Percentiles rank a stretch among this genome's conserved stretches.
Evolutionary conservation across 1,284 basidiomycete species (phyloP).

Genomic region (Pascua sp.): DNA sequence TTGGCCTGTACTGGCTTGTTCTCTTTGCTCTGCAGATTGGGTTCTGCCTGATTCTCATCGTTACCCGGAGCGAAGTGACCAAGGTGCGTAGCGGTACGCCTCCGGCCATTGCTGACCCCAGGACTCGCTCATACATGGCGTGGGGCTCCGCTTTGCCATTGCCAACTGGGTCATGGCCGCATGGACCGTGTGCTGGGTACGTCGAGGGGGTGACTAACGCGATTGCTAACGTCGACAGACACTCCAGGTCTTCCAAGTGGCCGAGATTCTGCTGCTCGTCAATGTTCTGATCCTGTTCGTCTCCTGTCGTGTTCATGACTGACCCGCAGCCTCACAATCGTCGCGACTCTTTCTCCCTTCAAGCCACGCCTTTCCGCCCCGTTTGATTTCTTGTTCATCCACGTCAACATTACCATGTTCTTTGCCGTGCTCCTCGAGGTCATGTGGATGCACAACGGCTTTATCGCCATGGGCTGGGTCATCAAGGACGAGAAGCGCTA

Average conservation of each 20-base stretch:
- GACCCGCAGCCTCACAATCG: slow-evolving; percentile 38
- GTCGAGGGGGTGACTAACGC: slow-evolving; percentile 19
- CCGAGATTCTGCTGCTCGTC: slow-evolving; percentile 43
- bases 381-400: slow-evolving; percentile 54
- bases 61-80: slow-evolving; percentile 69
- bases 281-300: slow-evolving; percentile 46
- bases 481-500: slow-evolving; percentile 26
- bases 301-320: not conserved
- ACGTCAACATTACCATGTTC: slow-evolving; percentile 53
- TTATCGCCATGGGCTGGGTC: slow-evolving; percentile 53
- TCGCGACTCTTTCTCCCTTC: slow-evolving; percentile 43
- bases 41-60: slow-evolving; percentile 71
- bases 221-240: slow-evolving; percentile 24
- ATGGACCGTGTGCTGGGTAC: slow-evolving; percentile 78
- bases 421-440: slow-evolving; percentile 52
- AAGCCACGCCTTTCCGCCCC: slow-evolving; percentile 45
- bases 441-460: slow-evolving; percentile 53
- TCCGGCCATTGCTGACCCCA: slow-evolving; percentile 28
- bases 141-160: slow-evolving; percentile 71
- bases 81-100: slow-evolving; percentile 55
- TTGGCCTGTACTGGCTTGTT: slow-evolving; percentile 62
- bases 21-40: slow-evolving; percentile 58
- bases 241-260: slow-evolving; percentile 44
- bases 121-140: slow-evolving; percentile 67
- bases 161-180: slow-evolving; percentile 77